These are phyloP conservation scores for Oxyria digyna DNA, from an alignment of 148 eudicot genomes.

Conservation along the genomic window DNA sequence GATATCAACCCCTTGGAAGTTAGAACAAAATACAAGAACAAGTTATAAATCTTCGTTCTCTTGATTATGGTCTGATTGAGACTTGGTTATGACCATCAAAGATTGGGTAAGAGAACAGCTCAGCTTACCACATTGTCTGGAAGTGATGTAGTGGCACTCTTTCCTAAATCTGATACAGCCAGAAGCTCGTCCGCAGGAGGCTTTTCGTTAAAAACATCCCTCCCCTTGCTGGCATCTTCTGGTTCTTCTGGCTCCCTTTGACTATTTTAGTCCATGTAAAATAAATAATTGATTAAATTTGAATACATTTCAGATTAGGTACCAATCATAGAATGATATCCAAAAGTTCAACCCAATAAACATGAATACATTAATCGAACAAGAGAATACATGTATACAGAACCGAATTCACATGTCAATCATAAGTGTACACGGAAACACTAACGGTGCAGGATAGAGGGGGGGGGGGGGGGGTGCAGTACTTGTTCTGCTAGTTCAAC, in stretches of 20 bases:
- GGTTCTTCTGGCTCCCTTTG: slow-evolving; percentile 99
- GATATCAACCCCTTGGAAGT: not conserved
- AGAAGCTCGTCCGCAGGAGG: slow-evolving; percentile 97
- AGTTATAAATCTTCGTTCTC: not conserved
- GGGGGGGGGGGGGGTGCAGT: not conserved
- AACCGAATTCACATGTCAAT: not conserved
- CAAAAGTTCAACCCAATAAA: not conserved
- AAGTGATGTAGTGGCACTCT: slow-evolving; percentile 71
- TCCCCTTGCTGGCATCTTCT: slow-evolving; percentile 88
- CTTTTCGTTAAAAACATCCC: slow-evolving; percentile 96
- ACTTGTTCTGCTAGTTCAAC: not conserved
- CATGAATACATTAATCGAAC: not conserved
- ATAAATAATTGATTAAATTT: not conserved
- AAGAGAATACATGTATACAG: not conserved
- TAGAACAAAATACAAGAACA: not conserved
- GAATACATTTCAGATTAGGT: not conserved
- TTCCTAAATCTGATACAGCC: slow-evolving; percentile 92
- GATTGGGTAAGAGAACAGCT: slow-evolving; percentile 12
- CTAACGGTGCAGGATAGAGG: not conserved
- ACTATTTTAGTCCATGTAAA: slow-evolving; percentile 31
- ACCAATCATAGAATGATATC: not conserved
- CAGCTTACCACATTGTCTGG: slow-evolving; percentile 88
- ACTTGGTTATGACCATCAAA: not conserved
- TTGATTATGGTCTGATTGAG: not conserved
- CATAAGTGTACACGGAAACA: not conserved